A percentile compares a stretch with the other conserved stretches of the same genome.
These are phyloP conservation scores for Salix caprea DNA, from an alignment of 345 rosid species.

Conservation along the genomic window DNA sequence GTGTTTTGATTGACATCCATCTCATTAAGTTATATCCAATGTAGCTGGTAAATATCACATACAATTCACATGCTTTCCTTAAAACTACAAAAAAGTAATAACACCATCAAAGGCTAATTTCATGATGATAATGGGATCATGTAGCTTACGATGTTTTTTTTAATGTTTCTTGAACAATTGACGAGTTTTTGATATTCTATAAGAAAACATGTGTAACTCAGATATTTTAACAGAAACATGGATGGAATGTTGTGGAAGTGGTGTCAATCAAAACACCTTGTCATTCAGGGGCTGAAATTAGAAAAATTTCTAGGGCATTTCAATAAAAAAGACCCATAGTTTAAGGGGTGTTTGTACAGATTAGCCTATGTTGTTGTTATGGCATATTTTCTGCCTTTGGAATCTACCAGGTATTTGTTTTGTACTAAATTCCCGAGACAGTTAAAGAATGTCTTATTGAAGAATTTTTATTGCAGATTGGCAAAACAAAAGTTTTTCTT, in stretches of 20 bases:
- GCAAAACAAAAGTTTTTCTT: conserved; percentile 88
- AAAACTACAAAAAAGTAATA: neutral
- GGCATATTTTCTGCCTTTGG: neutral
- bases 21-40: neutral
- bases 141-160: too few relatives aligned
- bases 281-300: too few relatives aligned
- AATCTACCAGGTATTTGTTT: neutral
- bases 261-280: neutral
- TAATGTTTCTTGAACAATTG: neutral
- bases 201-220: neutral
- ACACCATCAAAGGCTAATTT: neutral
- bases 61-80: neutral
- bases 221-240: neutral
- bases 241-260: neutral
- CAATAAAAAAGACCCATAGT: neutral
- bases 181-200: too few relatives aligned
- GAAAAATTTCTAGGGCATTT: too few relatives aligned
- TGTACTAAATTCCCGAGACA: neutral
- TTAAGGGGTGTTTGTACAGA: neutral
- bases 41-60: neutral
- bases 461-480: conserved; percentile 49
- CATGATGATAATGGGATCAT: too few relatives aligned
- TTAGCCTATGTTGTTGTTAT: neutral
- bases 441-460: conserved; percentile 4
- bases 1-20: neutral